A percentile compares a stretch with the other conserved stretches of the same genome.
These are phyloP conservation scores for Diplotaxis tenuifolia DNA, from an alignment of 345 rosid genomes.

Conservation along the genomic window DNA sequence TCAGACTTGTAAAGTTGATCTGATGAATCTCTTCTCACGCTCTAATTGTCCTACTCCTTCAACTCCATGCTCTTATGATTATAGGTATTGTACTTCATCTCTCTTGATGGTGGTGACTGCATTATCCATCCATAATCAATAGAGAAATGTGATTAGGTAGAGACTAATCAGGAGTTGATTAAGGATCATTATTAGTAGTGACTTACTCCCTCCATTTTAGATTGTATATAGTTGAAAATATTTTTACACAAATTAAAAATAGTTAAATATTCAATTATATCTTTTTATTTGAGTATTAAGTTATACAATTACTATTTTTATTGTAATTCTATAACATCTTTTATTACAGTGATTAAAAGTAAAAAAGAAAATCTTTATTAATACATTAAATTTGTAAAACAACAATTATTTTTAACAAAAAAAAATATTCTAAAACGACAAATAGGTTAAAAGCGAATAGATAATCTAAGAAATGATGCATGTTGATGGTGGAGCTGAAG, in stretches of 20 bases:
- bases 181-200: neutral
- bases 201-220: neutral
- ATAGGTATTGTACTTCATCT: conserved; percentile 42
- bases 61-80: conserved; percentile 57
- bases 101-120: neutral
- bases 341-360: neutral
- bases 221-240: neutral
- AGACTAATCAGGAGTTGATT: neutral
- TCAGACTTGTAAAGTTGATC: no score
- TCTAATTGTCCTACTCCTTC: conserved; percentile 47
- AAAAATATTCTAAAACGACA: neutral
- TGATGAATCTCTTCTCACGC: no score
- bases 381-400: neutral
- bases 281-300: no score
- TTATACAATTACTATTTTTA: neutral
- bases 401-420: neutral
- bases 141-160: conserved; percentile 20
- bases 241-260: neutral
- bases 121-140: neutral
- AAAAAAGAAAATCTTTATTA: neutral
- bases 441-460: neutral
- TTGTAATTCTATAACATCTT: no score
- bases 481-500: neutral
- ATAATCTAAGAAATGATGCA: neutral
- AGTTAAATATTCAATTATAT: no score